Base-by-base conservation (phyloP, 2,329 filamentous ascomycete species). In the Cladosporium halotolerans region DNA sequence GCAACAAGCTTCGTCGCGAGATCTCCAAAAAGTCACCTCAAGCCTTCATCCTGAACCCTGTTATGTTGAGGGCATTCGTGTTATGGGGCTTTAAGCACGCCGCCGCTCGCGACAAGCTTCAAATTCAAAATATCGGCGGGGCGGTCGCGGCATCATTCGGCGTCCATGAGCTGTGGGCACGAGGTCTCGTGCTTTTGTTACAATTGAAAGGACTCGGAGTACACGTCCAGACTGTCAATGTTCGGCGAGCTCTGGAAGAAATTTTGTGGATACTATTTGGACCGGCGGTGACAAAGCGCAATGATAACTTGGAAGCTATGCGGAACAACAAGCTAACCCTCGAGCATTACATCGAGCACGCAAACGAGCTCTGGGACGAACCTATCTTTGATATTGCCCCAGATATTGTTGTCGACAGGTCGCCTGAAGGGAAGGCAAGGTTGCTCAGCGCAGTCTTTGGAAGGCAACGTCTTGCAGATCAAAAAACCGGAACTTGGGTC, bases 251-350 rank as follows among this genome's bases (percentile, higher is more conserved):
- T 4, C 48, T 69, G 16, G 53, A 51, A 13, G 40, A 52, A 13
- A 63, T 64, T n/a, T 59, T 72, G 38, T 68, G 65, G 63, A 66
- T 62, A 13, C 53, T 70, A 2, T 72, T 68, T 40, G 68, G 68
- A 3, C 67, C 69, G 10, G 63, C 57, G 8, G 56, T 46, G 31
- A 66, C 65, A 4, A 53, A 36, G 1, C 58, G 52, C 47, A 40
- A 18, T 9, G 44, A 59, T 19, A 68, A 68, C 18, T 31, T 58
- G 28, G 33, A 53, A 23, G 46, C 55, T 19, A 59, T 53, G 36
- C 47, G 41, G 6, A 33, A 48, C 13, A 68, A 68, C 45, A 13
- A 54, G 7, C 32, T 66, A 14, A 40, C 58, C 1, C 53, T 69
- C 23, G 54, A 57, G 4, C 58, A 67, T 32, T 67, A 63, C 45